These are phyloP conservation scores for Monosporascus ibericus DNA, from an alignment of 2,329 filamentous ascomycete species.

Conservation along the genomic window DNA sequence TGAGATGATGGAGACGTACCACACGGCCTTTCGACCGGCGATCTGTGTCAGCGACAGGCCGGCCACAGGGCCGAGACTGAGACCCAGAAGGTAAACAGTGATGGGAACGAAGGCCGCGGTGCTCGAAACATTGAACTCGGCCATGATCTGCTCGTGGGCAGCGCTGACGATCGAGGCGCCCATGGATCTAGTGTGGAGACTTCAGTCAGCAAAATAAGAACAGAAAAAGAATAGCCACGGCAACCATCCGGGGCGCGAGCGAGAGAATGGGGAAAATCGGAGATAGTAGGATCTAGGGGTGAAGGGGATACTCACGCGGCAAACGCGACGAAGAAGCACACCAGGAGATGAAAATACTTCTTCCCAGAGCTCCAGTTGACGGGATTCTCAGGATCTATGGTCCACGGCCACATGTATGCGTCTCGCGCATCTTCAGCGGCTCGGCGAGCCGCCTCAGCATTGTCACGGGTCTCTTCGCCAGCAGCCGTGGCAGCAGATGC, in stretches of 20 bases:
- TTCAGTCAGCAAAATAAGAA: not conserved
- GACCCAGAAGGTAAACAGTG: slow-evolving; percentile 53
- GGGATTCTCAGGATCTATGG: not conserved
- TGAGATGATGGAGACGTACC: slow-evolving; percentile 37
- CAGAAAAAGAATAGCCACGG: no score
- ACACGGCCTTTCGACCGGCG: slow-evolving; percentile 48
- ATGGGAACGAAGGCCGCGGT: slow-evolving; percentile 54
- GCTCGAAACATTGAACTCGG: slow-evolving; percentile 46
- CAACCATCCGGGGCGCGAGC: no score
- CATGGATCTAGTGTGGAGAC: slow-evolving; percentile 35
- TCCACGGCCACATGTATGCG: not conserved
- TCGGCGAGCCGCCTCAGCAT: no score
- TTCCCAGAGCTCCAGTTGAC: not conserved
- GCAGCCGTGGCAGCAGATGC: no score
- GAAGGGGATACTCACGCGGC: not conserved
- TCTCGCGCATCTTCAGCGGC: no score
- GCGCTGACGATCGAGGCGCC: slow-evolving; percentile 50
- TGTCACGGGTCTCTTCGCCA: no score
- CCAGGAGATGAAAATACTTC: not conserved
- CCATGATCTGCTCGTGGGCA: slow-evolving; percentile 37
- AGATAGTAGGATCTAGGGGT: not conserved
- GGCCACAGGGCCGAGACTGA: slow-evolving; percentile 53
- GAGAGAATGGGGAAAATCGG: not conserved
- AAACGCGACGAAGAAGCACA: not conserved
- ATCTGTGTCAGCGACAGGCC: slow-evolving; percentile 55